Evolutionary conservation across 768 basidiomycete species (phyloP).

Genomic region (Hericium alpestre): DNA sequence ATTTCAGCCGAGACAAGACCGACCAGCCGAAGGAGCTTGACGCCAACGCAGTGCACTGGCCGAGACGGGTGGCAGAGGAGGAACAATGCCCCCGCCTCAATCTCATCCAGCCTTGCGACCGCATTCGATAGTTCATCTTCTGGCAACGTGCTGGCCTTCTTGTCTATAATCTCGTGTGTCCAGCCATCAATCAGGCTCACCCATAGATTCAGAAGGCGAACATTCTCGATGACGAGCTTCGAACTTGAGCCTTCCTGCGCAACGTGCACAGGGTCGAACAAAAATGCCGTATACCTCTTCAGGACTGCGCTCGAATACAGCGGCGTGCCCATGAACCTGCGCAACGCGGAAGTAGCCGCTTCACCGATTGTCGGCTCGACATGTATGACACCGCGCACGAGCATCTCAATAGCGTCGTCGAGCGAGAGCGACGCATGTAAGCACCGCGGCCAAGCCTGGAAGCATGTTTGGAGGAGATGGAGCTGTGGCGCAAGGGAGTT

Average conservation of each 20-base stretch:
- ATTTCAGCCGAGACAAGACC: conserved; percentile 38
- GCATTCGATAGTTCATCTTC: conserved; percentile 33
- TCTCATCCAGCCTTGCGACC: conserved; percentile 40
- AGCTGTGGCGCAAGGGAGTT: conserved; percentile 49
- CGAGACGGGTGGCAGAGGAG: conserved; percentile 50
- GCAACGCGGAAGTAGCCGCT: conserved; percentile 57
- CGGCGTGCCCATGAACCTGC: conserved; percentile 59
- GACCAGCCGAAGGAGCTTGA: conserved; percentile 53
- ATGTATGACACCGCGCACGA: conserved; percentile 75
- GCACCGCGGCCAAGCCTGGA: conserved; percentile 79
- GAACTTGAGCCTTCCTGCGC: conserved; percentile 53
- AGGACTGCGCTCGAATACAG: conserved; percentile 47
- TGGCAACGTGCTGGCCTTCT: conserved; percentile 26
- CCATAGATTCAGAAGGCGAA: conserved; percentile 66
- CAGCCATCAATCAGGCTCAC: conserved; percentile 58
- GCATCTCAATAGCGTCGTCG: conserved; percentile 61
- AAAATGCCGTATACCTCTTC: conserved; percentile 52
- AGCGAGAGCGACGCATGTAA: conserved; percentile 46
- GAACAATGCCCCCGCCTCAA: conserved; percentile 68
- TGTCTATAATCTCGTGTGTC: conserved; percentile 38
- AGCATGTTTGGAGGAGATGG: conserved; percentile 61
- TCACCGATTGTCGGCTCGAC: conserved; percentile 68
- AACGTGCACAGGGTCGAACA: conserved; percentile 62
- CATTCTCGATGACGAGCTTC: conserved; percentile 55
- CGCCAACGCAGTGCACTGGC: conserved; percentile 46